These are phyloP conservation scores for Calycina herbarum DNA, from an alignment of 2,329 filamentous ascomycete species.

Conservation along the genomic window DNA sequence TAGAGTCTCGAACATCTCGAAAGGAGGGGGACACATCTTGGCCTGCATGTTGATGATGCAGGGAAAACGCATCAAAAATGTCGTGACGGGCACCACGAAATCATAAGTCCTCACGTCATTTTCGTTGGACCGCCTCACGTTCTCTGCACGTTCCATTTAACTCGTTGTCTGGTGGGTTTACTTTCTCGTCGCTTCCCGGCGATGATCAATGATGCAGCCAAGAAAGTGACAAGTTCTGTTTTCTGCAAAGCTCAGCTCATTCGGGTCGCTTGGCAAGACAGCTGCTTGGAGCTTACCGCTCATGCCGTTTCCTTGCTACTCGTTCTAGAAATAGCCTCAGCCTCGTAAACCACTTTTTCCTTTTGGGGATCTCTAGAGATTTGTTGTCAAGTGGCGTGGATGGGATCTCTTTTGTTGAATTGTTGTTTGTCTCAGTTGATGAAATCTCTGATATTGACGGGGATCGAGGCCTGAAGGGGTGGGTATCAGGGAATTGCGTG, in stretches of 20 bases:
- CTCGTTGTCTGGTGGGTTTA: not conserved
- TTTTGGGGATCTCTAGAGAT: not conserved
- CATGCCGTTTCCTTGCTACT: not conserved
- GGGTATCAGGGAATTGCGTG: not conserved
- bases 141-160: not conserved
- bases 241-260: conserved; percentile 1
- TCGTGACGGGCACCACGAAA: not conserved
- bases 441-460: not conserved
- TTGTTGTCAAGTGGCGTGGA: conserved; percentile 1
- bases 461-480: not conserved
- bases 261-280: conserved; percentile 1
- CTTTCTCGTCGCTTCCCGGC: not conserved
- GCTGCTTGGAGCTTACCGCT: not conserved
- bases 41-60: conserved; percentile 1
- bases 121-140: not conserved
- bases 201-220: not conserved
- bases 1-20: not conserved
- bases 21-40: not conserved
- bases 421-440: not conserved
- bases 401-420: not conserved
- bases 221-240: not conserved
- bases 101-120: not conserved
- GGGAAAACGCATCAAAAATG: conserved; percentile 3
- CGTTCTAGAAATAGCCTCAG: not conserved
- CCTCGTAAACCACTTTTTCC: not conserved